phyloP scores from a whole-genome alignment of 2,329 filamentous ascomycete species.

The Ophiostoma pallidulum region DNA sequence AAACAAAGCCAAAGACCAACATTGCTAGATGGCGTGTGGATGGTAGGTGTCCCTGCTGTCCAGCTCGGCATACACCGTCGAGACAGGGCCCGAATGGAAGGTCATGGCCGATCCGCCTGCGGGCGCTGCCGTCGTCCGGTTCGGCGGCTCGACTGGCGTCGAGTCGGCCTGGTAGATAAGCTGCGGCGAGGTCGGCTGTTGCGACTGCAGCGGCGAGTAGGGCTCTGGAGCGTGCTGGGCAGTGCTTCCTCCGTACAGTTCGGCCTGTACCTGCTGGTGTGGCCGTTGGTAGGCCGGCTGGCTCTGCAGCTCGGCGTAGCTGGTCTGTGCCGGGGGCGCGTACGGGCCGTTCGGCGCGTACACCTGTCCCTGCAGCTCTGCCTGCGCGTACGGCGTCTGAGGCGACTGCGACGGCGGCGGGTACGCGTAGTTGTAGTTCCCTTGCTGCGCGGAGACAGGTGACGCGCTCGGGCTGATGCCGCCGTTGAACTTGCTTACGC shows the following conservation, averaged over 20 bases:
- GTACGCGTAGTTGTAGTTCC: neutral
- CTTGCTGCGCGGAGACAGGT: slow-evolving; percentile 19
- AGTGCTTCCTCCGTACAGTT: slow-evolving; percentile 20
- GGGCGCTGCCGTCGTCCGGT: slow-evolving; percentile 2
- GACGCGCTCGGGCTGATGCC: slow-evolving; percentile 18
- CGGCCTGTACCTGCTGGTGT: slow-evolving; percentile 14
- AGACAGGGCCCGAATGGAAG: slow-evolving; percentile 30
- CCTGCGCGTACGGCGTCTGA: no score
- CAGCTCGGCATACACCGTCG: slow-evolving; percentile 25
- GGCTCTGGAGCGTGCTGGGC: no score
- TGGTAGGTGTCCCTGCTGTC: slow-evolving; percentile 8
- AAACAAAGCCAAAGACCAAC: no score
- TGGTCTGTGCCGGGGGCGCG: slow-evolving; percentile 11
- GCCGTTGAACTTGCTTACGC: slow-evolving; percentile 17
- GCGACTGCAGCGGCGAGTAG: slow-evolving; percentile 9
- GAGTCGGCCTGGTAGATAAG: slow-evolving; percentile 15
- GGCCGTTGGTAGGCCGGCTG: slow-evolving; percentile 11
- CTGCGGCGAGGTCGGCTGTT: slow-evolving; percentile 9
- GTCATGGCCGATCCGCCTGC: slow-evolving; percentile 17
- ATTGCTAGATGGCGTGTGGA: neutral
- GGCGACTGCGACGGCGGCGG: slow-evolving; percentile 15
- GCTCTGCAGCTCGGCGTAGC: slow-evolving; percentile 20
- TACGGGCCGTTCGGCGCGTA: slow-evolving; percentile 10
- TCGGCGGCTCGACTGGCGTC: slow-evolving; percentile 10
- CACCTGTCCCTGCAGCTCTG: slow-evolving; percentile 21